A percentile compares a stretch with the other conserved stretches of the same genome.
Conservation (phyloP, 805 yeast genomes). For the Candida boidinii region DNA sequence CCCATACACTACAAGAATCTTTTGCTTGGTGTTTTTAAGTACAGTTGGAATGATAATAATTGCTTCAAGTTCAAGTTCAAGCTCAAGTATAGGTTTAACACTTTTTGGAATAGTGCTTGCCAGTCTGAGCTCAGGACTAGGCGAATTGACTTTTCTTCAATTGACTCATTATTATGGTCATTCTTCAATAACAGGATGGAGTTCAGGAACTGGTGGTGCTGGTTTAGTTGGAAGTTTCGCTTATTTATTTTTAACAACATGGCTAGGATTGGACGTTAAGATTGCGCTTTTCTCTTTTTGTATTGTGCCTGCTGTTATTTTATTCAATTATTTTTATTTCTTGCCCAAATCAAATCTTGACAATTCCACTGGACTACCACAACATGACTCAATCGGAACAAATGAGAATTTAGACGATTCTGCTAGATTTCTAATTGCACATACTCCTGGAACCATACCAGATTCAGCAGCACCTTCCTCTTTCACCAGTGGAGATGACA, state of each 20-base stretch:
- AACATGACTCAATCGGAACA: background rate
- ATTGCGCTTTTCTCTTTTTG: conserved; percentile 51
- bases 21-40: conserved; percentile 48
- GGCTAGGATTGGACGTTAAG: conserved; percentile 47
- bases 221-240: conserved; percentile 77
- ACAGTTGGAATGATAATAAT: conserved; percentile 68
- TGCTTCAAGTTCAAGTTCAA: too few species aligned
- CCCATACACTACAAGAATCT: conserved; percentile 49
- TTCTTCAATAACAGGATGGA: conserved; percentile 69
- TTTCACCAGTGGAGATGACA: background rate
- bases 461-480: background rate
- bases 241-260: conserved; percentile 64
- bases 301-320: conserved; percentile 20
- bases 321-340: conserved; percentile 18
- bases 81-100: conserved; percentile 32
- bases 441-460: background rate
- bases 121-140: conserved; percentile 79
- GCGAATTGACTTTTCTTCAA: conserved; percentile 84
- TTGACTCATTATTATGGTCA: conserved; percentile 68
- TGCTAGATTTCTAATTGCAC: too few species aligned
- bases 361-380: background rate
- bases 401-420: background rate
- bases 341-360: conserved; percentile 12
- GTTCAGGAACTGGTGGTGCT: conserved; percentile 95
- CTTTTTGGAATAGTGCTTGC: conserved; percentile 72